Percentiles rank a stretch among this genome's conserved stretches.
These are phyloP conservation scores for Rhamnella rubrinervis DNA, from an alignment of 331 rosid species.

Conservation along the genomic window DNA sequence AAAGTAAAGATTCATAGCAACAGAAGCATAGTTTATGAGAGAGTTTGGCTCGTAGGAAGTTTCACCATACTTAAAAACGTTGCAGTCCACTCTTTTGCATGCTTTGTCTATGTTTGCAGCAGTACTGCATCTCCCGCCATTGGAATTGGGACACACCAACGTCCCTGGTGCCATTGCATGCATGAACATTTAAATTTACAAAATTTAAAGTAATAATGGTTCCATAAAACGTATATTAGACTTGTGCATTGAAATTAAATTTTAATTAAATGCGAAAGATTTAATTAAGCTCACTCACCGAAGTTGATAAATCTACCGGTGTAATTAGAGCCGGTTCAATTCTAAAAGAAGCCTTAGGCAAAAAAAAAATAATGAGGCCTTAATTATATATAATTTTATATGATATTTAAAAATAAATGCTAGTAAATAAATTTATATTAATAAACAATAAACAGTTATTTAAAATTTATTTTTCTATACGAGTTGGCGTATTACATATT, in stretches of 20 bases:
- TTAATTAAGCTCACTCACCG: constrained; percentile 4
- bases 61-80: constrained; percentile 3
- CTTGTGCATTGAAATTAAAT: not conserved
- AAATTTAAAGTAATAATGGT: not conserved
- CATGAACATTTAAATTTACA: not conserved
- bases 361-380: too few relatives aligned
- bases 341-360: too few relatives aligned
- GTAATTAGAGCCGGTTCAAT: too few relatives aligned
- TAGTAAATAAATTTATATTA: too few relatives aligned
- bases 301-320: constrained; percentile 1
- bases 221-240: not conserved
- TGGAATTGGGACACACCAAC: constrained; percentile 30
- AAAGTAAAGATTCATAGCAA: constrained; percentile 28
- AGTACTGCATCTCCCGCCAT: not conserved
- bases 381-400: too few relatives aligned
- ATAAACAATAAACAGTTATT: too few relatives aligned
- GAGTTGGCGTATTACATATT: too few relatives aligned
- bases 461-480: too few relatives aligned
- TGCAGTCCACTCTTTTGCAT: constrained; percentile 20
- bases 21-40: constrained; percentile 15
- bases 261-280: not conserved
- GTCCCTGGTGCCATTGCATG: constrained; percentile 2
- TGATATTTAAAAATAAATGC: too few relatives aligned
- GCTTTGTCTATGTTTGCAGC: constrained; percentile 19
- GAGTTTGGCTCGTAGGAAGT: constrained; percentile 19